Evolutionary conservation across 2,329 filamentous ascomycete species (phyloP).

Genomic region (Epichloe sibirici): DNA sequence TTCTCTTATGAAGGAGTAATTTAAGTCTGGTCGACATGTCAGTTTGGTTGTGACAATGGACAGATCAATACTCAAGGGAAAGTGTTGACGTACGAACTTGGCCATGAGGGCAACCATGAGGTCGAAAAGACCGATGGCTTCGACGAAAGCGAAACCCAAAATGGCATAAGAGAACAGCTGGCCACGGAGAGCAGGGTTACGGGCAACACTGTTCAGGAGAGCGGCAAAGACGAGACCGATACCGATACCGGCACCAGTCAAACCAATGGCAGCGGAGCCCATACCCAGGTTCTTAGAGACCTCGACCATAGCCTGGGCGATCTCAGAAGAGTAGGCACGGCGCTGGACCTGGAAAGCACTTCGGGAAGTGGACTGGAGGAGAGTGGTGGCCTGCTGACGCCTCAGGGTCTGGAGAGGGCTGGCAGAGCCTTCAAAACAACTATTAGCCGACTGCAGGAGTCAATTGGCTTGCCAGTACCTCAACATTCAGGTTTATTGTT

Average conservation of each 20-base stretch:
- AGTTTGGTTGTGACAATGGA: slow-evolving; percentile 2
- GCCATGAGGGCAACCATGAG: slow-evolving; percentile 90
- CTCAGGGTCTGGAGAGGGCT: slow-evolving; percentile 62
- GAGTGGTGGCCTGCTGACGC: slow-evolving; percentile 56
- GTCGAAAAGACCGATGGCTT: slow-evolving; percentile 82
- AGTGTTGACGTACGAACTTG: slow-evolving; percentile 58
- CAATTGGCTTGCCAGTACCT: slow-evolving; percentile 20
- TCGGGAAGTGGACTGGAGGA: slow-evolving; percentile 54
- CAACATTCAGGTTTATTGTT: slow-evolving; percentile 10
- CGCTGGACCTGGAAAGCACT: slow-evolving; percentile 52
- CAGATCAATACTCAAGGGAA: neutral
- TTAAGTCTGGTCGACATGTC: slow-evolving; percentile 22
- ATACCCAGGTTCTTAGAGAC: slow-evolving; percentile 86
- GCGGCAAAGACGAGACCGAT: slow-evolving; percentile 90
- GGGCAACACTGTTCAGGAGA: slow-evolving; percentile 79
- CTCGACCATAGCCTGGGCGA: slow-evolving; percentile 78
- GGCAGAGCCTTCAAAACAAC: slow-evolving; percentile 34
- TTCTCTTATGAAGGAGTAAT: slow-evolving; percentile 20
- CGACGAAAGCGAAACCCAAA: slow-evolving; percentile 90
- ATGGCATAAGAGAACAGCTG: slow-evolving; percentile 96
- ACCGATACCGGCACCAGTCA: slow-evolving; percentile 87
- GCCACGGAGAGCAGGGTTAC: slow-evolving; percentile 87
- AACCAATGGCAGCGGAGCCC: slow-evolving; percentile 82
- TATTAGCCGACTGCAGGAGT: slow-evolving; percentile 20
- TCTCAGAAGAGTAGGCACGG: slow-evolving; percentile 78